Evolutionary conservation across 2,329 filamentous ascomycete genomes (phyloP), one percentile per base, ranked within the genome.

Genomic region (Lecanicillium sp.): DNA sequence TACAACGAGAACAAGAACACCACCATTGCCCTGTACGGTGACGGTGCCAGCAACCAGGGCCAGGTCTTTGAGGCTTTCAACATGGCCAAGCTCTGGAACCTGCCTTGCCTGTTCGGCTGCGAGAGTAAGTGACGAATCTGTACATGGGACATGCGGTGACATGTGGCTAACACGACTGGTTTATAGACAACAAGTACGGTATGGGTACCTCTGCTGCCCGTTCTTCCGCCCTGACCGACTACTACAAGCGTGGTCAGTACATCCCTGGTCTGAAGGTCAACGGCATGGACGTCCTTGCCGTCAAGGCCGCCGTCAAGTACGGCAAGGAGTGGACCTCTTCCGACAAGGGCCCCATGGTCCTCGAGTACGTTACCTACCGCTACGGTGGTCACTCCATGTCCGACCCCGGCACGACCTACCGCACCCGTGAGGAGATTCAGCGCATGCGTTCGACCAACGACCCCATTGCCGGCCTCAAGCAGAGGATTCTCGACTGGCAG

Each of bases 381-480:
- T 98, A 98, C 66, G 92, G 92, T 63, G 92, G 92, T 53, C 92
- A 98, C 82, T 96, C 88, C 70, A 98, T 98, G 92, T 97, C 90
- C 60, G 92, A 98, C 67, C 92, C 92, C 44, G 92, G 92, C 65
- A 98, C 92, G 65, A 97, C 92, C 56, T 98, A 98, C 84, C 84
- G 89, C 66, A 96, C 90, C 54, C 88, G 92, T 68, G 92, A 98
- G 74, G 92, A 98, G 73, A 95, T 98, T 60, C 90, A 96, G 76
- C 89, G 90, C 66, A 98, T 98, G 92, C 87, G 92, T 59, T 94
- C 85, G 55, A 98, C 92, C 69, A 87, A 97, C 70, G 92, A 98
- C 71, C 88, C 92, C 52, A 98, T 98, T 59, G 88, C 89, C 56
- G 92, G 92, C 44, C 80, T 98, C 54, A 97, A 97, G 81, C 85